Base-by-base conservation (phyloP, 345 rosid species). In the Gossypium mustelinum region DNA sequence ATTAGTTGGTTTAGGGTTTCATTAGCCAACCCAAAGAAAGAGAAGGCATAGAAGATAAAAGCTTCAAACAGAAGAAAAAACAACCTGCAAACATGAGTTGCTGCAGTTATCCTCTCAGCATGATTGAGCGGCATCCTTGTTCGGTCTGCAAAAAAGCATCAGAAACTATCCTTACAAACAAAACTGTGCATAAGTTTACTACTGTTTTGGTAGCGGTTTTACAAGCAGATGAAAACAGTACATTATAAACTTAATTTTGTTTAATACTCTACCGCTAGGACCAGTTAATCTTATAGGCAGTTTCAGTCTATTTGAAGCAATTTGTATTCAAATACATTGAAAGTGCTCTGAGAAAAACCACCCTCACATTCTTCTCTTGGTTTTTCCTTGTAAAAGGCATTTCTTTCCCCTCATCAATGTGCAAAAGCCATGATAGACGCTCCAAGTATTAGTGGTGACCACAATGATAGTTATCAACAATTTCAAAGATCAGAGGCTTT, bases 21-120 rank as follows among this genome's bases (percentile, higher is more conserved):
- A 48, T 13, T 51, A 51, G 63, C 64, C 63, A 47, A 47, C 51
- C 51, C 11, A 12, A 11, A 11, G 51, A 11, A 47, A 47, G 17
- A 56, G 27, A 9, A 12, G 25, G 25, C 11, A 3, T 56, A 25
- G 60, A 9, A 56, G 27, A 20, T 20, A 56, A 9, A 20, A 45
- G 50, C 48, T 43, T 11, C 34, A 1, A 24, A 61, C 13, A 45
- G 18, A 58, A 43, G 11, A 64, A n/a, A 51, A 52, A 8, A 45
- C 12, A 74, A 94, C 98, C 89, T 81, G 98, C 98, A 94, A 72
- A 86, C 77, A 82, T 88, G 83, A 68, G 98, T 90, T 60, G 84
- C 77, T 58, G 89, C 75, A 71, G 88, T 84, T 76, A 94, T 88
- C 83, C 68, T 66, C 78, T 91, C 98, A n/a, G 97, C 91, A 45